Base-by-base conservation (phyloP, 768 basidiomycete species). In the Suillus weaverae region DNA sequence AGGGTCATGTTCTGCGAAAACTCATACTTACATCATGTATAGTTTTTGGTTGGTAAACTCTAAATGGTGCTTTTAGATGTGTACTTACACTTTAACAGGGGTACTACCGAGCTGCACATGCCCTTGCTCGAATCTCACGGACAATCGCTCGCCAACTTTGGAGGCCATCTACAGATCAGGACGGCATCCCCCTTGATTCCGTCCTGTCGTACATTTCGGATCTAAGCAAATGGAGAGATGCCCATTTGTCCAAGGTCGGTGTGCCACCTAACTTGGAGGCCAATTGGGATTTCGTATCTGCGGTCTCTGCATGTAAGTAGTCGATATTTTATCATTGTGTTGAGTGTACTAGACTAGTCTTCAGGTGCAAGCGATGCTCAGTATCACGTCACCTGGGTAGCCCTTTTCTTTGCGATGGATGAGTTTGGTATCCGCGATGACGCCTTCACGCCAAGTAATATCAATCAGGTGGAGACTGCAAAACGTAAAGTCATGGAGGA, bases 311-410 rank as follows among this genome's bases (percentile, higher is more conserved):
- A 13, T 88, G 87, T 85, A 65, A 67, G 84, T 73, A 1, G 39
- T 54, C 63, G 16, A 64, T 53, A 43, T 33, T 18, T 18, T 9
- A n/a, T 30, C 5, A 32, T n/a, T 11, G 38, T 43, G 10, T 60
- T 16, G 18, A 20, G 18, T 20, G 32, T 54, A 14, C 32, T 53
- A 62, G 60, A 67, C 51, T 51, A 14, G 36, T 6, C 44, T 38
- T 35, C 80, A 79, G 91, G 91, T 69, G 90, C 91, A 22, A 92
- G 90, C 71, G 92, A 95, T 72, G 91, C 92, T 35, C 93, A 91
- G 35, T 96, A 92, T 73, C 95, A 97, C 77, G 86, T 91, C 70
- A 90, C 96, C 86, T 97, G 93, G 94, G 88, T 95, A 65, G 86
- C 89, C 48, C 76, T 95, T 5, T 90, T 91, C 75, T 87, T 83